A percentile compares a stretch with the other conserved stretches of the same genome.
These are phyloP conservation scores for Ustilago cynodontis DNA, from an alignment of 1,284 basidiomycete genomes.

Conservation along the genomic window DNA sequence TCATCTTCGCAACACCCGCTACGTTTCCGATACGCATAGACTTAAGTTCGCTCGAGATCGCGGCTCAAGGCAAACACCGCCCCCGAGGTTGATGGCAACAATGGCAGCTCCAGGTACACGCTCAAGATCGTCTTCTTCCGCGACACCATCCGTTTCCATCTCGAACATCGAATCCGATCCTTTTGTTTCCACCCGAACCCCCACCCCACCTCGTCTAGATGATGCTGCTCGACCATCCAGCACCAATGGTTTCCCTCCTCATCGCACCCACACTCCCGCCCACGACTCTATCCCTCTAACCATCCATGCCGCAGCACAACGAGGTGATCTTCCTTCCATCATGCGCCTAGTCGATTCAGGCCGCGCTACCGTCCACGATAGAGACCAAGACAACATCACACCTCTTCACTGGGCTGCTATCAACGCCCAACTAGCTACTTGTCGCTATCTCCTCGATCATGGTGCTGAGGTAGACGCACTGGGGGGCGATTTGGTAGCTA, in stretches of 20 bases:
- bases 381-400: constrained; percentile 91
- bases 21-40: no score
- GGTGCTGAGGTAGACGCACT: constrained; percentile 95
- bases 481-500: constrained; percentile 94
- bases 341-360: constrained; percentile 80
- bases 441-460: constrained; percentile 78
- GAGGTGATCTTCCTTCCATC: constrained; percentile 82
- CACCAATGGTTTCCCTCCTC: constrained; percentile 8
- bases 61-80: no score
- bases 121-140: constrained; percentile 13
- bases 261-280: constrained; percentile 37
- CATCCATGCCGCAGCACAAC: constrained; percentile 87
- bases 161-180: constrained; percentile 27
- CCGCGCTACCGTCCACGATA: constrained; percentile 80
- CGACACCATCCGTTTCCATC: constrained; percentile 23
- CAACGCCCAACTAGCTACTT: constrained; percentile 78
- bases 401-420: constrained; percentile 97
- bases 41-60: no score
- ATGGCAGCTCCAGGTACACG: constrained; percentile 53
- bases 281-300: constrained; percentile 69
- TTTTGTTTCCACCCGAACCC: constrained; percentile 12
- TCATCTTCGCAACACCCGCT: no score
- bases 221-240: constrained; percentile 8
- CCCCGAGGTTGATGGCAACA: no score
- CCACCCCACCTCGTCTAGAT: constrained; percentile 9